Conservation (phyloP, 192 early-diverging fungal genomes). For the Phycomyces blakesleeanus region DNA sequence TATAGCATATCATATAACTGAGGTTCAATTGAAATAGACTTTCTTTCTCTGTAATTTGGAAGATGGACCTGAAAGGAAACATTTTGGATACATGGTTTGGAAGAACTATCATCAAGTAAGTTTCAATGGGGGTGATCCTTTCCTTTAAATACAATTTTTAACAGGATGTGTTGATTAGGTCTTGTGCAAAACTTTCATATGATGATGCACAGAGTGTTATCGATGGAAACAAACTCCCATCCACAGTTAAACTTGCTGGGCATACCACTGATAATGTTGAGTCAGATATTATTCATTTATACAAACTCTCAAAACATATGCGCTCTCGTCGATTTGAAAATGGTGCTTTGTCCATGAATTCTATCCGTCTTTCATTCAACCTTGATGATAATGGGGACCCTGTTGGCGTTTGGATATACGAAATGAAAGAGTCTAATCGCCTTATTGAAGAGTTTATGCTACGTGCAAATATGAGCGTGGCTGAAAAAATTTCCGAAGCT, state of each 20-base stretch:
- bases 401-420: constrained; percentile 81
- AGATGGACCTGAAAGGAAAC: constrained; percentile 80
- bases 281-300: constrained; percentile 26
- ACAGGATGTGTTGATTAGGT: constrained; percentile 35
- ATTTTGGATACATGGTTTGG: constrained; percentile 78
- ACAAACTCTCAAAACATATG: constrained; percentile 71
- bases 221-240: constrained; percentile 32
- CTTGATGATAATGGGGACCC: constrained; percentile 85
- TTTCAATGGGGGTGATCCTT: neutral
- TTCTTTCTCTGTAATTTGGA: constrained; percentile 95
- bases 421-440: constrained; percentile 90
- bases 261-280: constrained; percentile 12
- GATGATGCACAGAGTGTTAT: constrained; percentile 68
- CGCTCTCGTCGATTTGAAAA: constrained; percentile 72
- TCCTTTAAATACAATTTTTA: neutral
- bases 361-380: constrained; percentile 88
- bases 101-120: constrained; percentile 76
- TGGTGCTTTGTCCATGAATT: constrained; percentile 90
- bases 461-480: constrained; percentile 95
- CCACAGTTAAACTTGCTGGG: constrained; percentile 24
- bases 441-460: constrained; percentile 99
- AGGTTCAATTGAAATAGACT: constrained; percentile 39
- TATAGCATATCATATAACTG: no score
- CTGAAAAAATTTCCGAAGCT: constrained; percentile 77
- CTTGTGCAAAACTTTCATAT: constrained; percentile 92